Conservation (phyloP, 2,329 filamentous ascomycete genomes). For the Xenoacremonium recifei region DNA sequence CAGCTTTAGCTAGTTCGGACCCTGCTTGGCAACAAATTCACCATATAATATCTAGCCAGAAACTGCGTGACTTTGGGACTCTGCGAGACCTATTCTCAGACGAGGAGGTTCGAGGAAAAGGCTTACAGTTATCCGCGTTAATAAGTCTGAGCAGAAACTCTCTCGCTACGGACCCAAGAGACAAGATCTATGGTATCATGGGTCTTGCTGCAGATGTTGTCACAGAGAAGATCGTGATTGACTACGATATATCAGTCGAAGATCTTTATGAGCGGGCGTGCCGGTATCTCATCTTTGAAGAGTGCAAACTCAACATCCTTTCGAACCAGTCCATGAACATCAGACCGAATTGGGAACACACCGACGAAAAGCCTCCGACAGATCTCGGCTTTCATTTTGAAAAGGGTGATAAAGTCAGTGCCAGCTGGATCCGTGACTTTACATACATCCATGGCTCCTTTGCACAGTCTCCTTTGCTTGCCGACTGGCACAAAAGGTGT, state of each 20-base stretch:
- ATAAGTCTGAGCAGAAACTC: constrained; percentile 1
- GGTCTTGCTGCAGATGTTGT: neutral
- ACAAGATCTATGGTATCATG: constrained; percentile 4
- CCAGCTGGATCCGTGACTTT: constrained; percentile 6
- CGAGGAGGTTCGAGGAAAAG: neutral
- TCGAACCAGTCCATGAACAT: neutral
- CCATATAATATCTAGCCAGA: neutral
- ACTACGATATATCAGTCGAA: constrained; percentile 2
- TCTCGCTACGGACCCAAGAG: constrained; percentile 3
- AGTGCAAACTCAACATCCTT: constrained; percentile 3
- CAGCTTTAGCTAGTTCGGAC: neutral
- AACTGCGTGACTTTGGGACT: neutral
- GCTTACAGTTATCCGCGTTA: constrained; percentile 1
- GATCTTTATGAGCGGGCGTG: constrained; percentile 3
- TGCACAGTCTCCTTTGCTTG: neutral
- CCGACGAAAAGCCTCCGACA: neutral
- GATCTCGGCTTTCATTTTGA: neutral
- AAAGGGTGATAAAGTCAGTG: neutral
- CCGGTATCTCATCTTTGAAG: constrained; percentile 2
- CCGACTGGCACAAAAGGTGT: neutral
- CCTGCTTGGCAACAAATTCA: constrained; percentile 1
- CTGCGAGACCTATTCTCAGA: neutral
- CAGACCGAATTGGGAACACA: constrained; percentile 1
- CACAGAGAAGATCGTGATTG: neutral
- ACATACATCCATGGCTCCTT: neutral